A percentile compares a stretch with the other conserved stretches of the same genome.
phyloP scores from a whole-genome alignment of 768 basidiomycete species.

The Saitozyma podzolica region DNA sequence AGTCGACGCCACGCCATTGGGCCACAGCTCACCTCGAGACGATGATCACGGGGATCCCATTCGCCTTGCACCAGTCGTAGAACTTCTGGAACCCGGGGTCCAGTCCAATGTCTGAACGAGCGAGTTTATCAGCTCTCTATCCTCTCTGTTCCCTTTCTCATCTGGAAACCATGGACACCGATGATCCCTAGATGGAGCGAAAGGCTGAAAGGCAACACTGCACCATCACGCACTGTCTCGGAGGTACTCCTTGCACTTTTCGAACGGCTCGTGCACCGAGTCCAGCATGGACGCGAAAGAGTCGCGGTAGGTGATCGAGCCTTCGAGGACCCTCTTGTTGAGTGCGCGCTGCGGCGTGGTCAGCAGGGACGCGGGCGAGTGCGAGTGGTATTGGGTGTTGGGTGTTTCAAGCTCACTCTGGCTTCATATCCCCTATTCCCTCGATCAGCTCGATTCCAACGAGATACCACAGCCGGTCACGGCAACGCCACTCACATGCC shows the following conservation, averaged over 20 bases:
- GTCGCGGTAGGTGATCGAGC: conserved; percentile 74
- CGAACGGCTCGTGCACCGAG: conserved; percentile 73
- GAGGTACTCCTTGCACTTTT: conserved; percentile 78
- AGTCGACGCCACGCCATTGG: no score
- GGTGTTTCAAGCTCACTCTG: conserved; percentile 4
- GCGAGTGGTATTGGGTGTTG: background rate
- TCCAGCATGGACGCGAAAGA: conserved; percentile 82
- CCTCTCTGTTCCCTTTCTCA: no score
- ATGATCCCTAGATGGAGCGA: background rate
- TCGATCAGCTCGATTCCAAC: conserved; percentile 4
- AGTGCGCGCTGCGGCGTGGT: conserved; percentile 57
- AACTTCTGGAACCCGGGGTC: conserved; percentile 89
- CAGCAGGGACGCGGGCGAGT: background rate
- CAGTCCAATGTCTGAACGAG: conserved; percentile 69
- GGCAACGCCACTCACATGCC: conserved; percentile 58
- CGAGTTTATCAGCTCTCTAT: background rate
- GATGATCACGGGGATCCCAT: conserved; percentile 84
- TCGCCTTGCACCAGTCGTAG: conserved; percentile 74
- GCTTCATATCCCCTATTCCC: conserved; percentile 14
- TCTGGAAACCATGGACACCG: no score
- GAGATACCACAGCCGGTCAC: background rate
- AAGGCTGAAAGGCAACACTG: background rate
- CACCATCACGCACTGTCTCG: conserved; percentile 61
- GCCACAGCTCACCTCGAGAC: conserved; percentile 72
- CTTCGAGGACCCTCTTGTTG: conserved; percentile 71